These are phyloP conservation scores for Candida sithepensis DNA, from an alignment of 805 yeast species.

Conservation along the genomic window DNA sequence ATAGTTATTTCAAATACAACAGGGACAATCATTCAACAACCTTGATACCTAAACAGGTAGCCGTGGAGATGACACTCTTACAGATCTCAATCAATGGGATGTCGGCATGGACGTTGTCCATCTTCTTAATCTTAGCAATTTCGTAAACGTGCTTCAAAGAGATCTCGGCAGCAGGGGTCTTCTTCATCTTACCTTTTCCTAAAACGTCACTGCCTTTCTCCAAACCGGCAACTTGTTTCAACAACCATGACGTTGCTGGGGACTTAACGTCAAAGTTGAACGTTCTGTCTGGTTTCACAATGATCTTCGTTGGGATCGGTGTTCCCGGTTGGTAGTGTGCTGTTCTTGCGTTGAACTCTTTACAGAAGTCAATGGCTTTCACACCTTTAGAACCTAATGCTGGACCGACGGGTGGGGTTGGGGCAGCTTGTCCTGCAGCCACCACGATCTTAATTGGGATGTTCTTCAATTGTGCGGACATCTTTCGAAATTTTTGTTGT, in stretches of 20 bases:
- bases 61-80: slow-evolving; percentile 81
- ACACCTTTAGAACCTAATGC: slow-evolving; percentile 98
- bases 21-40: slow-evolving; percentile 46
- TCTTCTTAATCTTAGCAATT: slow-evolving; percentile 89
- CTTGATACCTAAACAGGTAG: slow-evolving; percentile 82
- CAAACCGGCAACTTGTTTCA: slow-evolving; percentile 76
- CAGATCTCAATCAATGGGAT: slow-evolving; percentile 71
- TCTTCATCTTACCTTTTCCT: slow-evolving; percentile 54
- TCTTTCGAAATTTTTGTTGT: neutral
- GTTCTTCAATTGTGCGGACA: slow-evolving; percentile 40
- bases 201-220: slow-evolving; percentile 74
- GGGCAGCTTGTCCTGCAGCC: slow-evolving; percentile 97
- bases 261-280: slow-evolving; percentile 83
- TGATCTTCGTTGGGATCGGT: slow-evolving; percentile 84
- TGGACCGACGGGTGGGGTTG: slow-evolving; percentile 99
- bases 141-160: slow-evolving; percentile 90
- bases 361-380: slow-evolving; percentile 96
- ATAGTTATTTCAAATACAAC: no score
- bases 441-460: slow-evolving; percentile 83
- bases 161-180: slow-evolving; percentile 33
- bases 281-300: slow-evolving; percentile 88
- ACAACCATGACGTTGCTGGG: slow-evolving; percentile 87
- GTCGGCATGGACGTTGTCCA: slow-evolving; percentile 73
- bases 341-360: slow-evolving; percentile 96
- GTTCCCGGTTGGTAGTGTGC: slow-evolving; percentile 81